phyloP scores from a whole-genome alignment of 495 filamentous ascomycete genomes.

The Pseudotulostoma volvatum region DNA sequence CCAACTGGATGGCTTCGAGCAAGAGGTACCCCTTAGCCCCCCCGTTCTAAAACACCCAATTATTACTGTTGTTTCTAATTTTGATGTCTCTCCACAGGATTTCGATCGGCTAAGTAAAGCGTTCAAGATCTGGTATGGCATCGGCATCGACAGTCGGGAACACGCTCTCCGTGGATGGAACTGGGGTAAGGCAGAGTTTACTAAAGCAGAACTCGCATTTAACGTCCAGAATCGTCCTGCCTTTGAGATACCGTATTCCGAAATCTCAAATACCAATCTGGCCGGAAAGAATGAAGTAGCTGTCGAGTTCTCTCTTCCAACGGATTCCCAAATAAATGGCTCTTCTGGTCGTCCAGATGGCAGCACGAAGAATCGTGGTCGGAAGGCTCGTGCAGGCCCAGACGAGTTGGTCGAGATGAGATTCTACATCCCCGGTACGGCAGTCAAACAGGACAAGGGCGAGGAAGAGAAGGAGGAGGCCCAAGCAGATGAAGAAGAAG shows the following conservation, averaged over 20 bases:
- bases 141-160: constrained; percentile 79
- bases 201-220: constrained; percentile 86
- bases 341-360: constrained; percentile 56
- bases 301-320: constrained; percentile 72
- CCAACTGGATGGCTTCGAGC: constrained; percentile 87
- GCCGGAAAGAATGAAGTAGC: constrained; percentile 97
- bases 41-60: constrained; percentile 2
- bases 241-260: constrained; percentile 93
- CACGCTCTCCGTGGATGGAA: constrained; percentile 97
- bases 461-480: constrained; percentile 55
- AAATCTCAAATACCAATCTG: constrained; percentile 95
- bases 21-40: constrained; percentile 46
- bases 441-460: constrained; percentile 64
- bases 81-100: constrained; percentile 38
- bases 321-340: constrained; percentile 46
- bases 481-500: constrained; percentile 47
- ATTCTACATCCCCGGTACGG: constrained; percentile 93
- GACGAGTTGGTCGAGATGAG: constrained; percentile 97
- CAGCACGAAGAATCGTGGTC: constrained; percentile 62
- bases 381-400: constrained; percentile 70
- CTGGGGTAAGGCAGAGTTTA: constrained; percentile 97
- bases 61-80: background rate
- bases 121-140: constrained; percentile 92
- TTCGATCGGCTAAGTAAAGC: constrained; percentile 75
- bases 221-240: constrained; percentile 93